Evolutionary conservation across 371 early-diverging fungal species (phyloP).

Genomic region (Mucor irregularis): DNA sequence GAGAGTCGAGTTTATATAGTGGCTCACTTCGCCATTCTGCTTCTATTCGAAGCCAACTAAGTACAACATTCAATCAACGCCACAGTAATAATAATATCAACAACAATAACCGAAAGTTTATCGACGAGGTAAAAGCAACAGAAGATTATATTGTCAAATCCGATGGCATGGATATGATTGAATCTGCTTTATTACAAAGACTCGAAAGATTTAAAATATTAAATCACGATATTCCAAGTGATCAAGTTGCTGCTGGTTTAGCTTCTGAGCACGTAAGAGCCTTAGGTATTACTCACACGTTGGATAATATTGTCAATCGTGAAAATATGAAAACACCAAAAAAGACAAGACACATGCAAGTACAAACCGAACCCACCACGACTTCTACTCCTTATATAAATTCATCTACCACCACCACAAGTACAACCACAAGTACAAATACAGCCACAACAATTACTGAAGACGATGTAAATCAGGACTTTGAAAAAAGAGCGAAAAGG

Average conservation of each 20-base stretch:
- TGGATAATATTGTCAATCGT: conserved; percentile 17
- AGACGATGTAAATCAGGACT: conserved; percentile 30
- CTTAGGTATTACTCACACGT: conserved; percentile 29
- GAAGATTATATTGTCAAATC: conserved; percentile 4
- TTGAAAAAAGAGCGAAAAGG: conserved; percentile 26
- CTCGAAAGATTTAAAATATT: conserved; percentile 31
- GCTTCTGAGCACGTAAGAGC: conserved; percentile 45
- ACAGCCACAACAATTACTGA: conserved; percentile 20
- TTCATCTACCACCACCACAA: neutral
- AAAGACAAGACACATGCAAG: conserved; percentile 43
- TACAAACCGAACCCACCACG: conserved; percentile 27
- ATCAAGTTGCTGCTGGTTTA: conserved; percentile 34
- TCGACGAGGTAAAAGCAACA: conserved; percentile 2
- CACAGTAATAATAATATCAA: neutral
- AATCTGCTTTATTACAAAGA: conserved; percentile 33
- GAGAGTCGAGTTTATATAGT: conserved; percentile 44
- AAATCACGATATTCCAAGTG: conserved; percentile 33
- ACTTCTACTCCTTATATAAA: neutral
- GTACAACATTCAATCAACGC: too few species aligned
- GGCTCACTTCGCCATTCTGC: conserved; percentile 36
- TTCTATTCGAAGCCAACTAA: conserved; percentile 28
- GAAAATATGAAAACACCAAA: conserved; percentile 1
- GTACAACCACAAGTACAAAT: neutral
- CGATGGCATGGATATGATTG: conserved; percentile 30
- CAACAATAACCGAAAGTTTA: neutral